Evolutionary conservation across 495 filamentous ascomycete species (phyloP), one percentile per base, ranked within the genome.

Genomic region (Aspergillus nidulans): DNA sequence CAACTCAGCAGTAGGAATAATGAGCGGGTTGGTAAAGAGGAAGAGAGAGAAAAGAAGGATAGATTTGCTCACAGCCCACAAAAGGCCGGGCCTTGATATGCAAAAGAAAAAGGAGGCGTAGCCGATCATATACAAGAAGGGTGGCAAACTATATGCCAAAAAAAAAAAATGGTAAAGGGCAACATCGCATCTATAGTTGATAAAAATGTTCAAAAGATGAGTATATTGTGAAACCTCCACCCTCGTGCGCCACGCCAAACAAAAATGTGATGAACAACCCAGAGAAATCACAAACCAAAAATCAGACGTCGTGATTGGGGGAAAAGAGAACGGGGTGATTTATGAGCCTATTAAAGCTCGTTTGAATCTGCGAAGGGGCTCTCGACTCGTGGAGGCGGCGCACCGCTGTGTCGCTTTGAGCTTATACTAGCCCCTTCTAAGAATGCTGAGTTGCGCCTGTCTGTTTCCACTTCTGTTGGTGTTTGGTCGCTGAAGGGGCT

Each of bases 401-500:
- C 54, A 32, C 60, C 61, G 53, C 50, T 66, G 54, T 45, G 63
- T 48, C 63, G 59, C 16, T 63, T 65, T 13, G 69, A 67, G 42
- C 61, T 65, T 13, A 67, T 66, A 40, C 58, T 58, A 28, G 63
- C 49, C 39, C 63, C 59, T 19, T 62, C 48, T 13, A 58, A 54
- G 15, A 54, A 53, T 19, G 68, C 57, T n/a, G 63, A 55, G 44
- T 56, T 57, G 30, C 49, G 56, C 16, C 36, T 15, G 12, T 43
- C 28, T 21, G 53, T 45, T 19, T 43, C 28, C 18, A 51, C 41
- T 19, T 56, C 51, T 10, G 50, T 44, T 32, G 54, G 30, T 40
- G 73, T 72, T 28, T 81, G 78, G 52, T 88, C 82, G 15, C 76
- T 71, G 62, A 87, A 88, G 0, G 85, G 84, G 5, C 82, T 77